These are phyloP conservation scores for Acrasis kona DNA, from an alignment of 78 protist genomes.

Conservation along the genomic window DNA sequence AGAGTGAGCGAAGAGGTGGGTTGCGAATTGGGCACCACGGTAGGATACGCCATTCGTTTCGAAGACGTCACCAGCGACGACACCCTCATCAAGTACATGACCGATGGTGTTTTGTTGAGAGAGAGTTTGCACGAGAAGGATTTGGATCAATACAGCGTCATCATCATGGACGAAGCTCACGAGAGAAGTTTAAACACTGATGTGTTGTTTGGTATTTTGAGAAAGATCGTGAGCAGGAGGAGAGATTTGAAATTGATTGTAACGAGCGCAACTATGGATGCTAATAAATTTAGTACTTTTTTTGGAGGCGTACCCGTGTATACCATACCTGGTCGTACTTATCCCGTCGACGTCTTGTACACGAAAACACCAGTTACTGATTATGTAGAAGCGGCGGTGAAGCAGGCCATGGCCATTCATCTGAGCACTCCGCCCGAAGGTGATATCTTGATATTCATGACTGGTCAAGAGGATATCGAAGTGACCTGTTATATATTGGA, in stretches of 20 bases:
- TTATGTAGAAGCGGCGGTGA: slow-evolving; percentile 87
- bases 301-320: slow-evolving; percentile 86
- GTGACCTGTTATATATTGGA: slow-evolving; percentile 59
- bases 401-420: slow-evolving; percentile 51
- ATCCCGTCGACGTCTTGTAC: slow-evolving; percentile 83
- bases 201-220: slow-evolving; percentile 83
- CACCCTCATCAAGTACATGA: slow-evolving; percentile 91
- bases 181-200: slow-evolving; percentile 97
- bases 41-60: slow-evolving; percentile 84
- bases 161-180: slow-evolving; percentile 98
- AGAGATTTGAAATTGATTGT: slow-evolving; percentile 93
- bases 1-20: slow-evolving; percentile 91
- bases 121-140: slow-evolving; percentile 71
- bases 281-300: slow-evolving; percentile 83
- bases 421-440: slow-evolving; percentile 63
- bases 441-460: slow-evolving; percentile 97
- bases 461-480: slow-evolving; percentile 99
- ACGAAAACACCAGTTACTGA: slow-evolving; percentile 62
- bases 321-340: slow-evolving; percentile 93
- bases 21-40: slow-evolving; percentile 27
- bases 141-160: slow-evolving; percentile 64
- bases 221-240: slow-evolving; percentile 43
- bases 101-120: slow-evolving; percentile 92
- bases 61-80: slow-evolving; percentile 67
- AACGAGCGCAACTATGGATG: slow-evolving; percentile 98